These are phyloP conservation scores for Nidula microcarpa DNA, from an alignment of 768 basidiomycete species.

Conservation along the genomic window DNA sequence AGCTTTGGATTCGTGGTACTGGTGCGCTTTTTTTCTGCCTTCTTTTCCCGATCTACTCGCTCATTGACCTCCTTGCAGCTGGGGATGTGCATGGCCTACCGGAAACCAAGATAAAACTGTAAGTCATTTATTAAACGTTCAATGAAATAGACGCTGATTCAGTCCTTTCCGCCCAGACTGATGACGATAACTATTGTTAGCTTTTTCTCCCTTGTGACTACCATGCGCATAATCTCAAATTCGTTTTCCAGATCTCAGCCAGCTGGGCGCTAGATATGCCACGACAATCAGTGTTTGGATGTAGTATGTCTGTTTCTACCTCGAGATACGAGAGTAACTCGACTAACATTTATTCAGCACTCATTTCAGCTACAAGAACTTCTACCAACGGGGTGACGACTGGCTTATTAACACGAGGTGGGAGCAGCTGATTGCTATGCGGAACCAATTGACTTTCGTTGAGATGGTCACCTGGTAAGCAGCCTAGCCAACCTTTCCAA, in stretches of 20 bases:
- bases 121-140: constrained; percentile 6
- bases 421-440: constrained; percentile 63
- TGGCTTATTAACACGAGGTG: constrained; percentile 68
- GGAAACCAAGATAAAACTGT: constrained; percentile 40
- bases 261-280: constrained; percentile 39
- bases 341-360: constrained; percentile 28
- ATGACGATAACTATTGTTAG: constrained; percentile 48
- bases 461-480: constrained; percentile 69
- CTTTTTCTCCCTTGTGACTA: not conserved
- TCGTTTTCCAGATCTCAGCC: constrained; percentile 30
- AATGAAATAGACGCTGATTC: not conserved
- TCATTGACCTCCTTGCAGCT: constrained; percentile 22
- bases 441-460: constrained; percentile 49
- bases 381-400: constrained; percentile 61
- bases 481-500: too few species aligned
- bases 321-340: not conserved
- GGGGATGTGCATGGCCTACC: constrained; percentile 65
- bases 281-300: constrained; percentile 47
- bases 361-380: constrained; percentile 59
- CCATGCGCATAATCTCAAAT: not conserved
- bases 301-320: constrained; percentile 26
- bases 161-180: constrained; percentile 22
- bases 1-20: constrained; percentile 46
- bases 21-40: constrained; percentile 22
- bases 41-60: not conserved